These are phyloP conservation scores for Mucor velutinosus DNA, from an alignment of 371 early-diverging fungal species.

Conservation along the genomic window DNA sequence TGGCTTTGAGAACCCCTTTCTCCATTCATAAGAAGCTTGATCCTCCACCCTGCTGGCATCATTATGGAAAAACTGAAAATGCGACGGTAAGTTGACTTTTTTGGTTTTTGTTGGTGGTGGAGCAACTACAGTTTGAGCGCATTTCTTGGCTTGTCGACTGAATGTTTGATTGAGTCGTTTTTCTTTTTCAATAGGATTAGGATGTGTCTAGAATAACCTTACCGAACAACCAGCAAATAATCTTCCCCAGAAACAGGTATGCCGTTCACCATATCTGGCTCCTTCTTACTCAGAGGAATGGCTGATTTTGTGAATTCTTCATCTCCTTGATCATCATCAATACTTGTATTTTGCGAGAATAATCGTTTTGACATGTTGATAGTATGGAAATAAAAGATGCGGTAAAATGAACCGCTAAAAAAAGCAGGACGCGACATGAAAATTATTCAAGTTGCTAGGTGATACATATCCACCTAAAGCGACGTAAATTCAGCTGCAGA, in stretches of 20 bases:
- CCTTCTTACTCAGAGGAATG: slow-evolving; percentile 32
- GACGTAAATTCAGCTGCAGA: too few species aligned
- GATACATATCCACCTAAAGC: too few species aligned
- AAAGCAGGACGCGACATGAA: neutral
- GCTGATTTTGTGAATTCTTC: slow-evolving; percentile 15
- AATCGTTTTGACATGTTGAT: slow-evolving; percentile 28
- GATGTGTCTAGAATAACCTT: neutral
- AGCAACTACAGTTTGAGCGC: slow-evolving; percentile 32
- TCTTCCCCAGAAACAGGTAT: slow-evolving; percentile 53
- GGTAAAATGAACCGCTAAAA: neutral
- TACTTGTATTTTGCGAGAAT: slow-evolving; percentile 25
- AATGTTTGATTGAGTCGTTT: too few species aligned
- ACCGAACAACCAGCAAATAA: slow-evolving; percentile 50
- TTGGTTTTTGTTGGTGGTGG: slow-evolving; percentile 27
- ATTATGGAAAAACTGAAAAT: slow-evolving; percentile 28
- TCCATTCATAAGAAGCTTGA: slow-evolving; percentile 33
- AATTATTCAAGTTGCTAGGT: too few species aligned
- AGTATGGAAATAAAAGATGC: too few species aligned
- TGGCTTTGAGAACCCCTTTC: slow-evolving; percentile 19
- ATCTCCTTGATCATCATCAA: slow-evolving; percentile 23
- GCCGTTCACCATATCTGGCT: slow-evolving; percentile 39
- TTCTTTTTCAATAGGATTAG: too few species aligned
- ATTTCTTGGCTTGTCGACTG: slow-evolving; percentile 41
- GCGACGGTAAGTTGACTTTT: slow-evolving; percentile 26
- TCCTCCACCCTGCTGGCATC: neutral